Evolutionary conservation across 352 stramenopile species (phyloP).

Genomic region (Globisporangium takayamanum): DNA sequence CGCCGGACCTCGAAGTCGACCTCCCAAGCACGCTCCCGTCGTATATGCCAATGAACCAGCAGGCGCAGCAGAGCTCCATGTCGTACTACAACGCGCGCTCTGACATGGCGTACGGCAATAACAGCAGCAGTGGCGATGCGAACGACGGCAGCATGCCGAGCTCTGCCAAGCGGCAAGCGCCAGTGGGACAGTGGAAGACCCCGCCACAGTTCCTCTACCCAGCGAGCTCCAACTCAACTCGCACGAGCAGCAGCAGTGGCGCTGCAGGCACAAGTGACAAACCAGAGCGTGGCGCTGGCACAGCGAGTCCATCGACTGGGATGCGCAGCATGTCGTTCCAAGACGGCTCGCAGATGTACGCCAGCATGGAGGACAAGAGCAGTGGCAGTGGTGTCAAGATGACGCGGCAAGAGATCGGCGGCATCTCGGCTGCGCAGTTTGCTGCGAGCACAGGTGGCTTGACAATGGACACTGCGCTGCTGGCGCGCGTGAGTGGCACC

Average conservation of each 20-base stretch:
- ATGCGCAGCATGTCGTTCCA: constrained; percentile 62
- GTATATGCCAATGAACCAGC: constrained; percentile 41
- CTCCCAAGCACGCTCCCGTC: constrained; percentile 69
- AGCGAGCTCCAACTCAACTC: not conserved
- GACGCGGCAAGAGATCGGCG: constrained; percentile 29
- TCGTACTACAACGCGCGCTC: constrained; percentile 24
- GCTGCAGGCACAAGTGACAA: not conserved
- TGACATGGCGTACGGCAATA: not conserved
- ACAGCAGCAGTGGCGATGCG: not conserved
- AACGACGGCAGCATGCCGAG: constrained; percentile 14
- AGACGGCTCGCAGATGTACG: constrained; percentile 22
- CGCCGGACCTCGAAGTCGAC: constrained; percentile 36
- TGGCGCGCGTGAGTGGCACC: constrained; percentile 74
- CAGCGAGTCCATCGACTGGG: constrained; percentile 43
- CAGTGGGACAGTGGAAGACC: constrained; percentile 57
- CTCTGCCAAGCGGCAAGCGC: constrained; percentile 35
- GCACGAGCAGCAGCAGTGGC: not conserved
- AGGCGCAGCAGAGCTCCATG: constrained; percentile 9
- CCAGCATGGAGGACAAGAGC: constrained; percentile 14
- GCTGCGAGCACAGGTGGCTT: constrained; percentile 72
- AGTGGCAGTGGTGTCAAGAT: constrained; percentile 23
- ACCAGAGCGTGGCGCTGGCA: constrained; percentile 10
- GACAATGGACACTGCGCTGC: constrained; percentile 69
- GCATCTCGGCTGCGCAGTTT: constrained; percentile 77
- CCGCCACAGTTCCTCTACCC: constrained; percentile 50